phyloP scores from a whole-genome alignment of 352 stramenopile genomes.

The Phytophthora nicotianae region DNA sequence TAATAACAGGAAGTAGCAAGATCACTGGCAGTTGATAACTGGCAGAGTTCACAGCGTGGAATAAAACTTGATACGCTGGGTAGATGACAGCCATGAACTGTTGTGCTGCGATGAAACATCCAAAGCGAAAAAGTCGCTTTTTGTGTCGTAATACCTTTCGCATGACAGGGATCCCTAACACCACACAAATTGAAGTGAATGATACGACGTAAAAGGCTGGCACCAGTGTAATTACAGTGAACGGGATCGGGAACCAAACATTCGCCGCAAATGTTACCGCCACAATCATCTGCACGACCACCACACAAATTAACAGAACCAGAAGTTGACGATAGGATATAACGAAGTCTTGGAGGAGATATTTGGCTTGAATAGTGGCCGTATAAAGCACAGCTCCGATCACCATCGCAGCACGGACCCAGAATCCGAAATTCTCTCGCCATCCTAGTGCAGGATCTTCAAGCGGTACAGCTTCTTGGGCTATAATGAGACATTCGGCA shows the following conservation, averaged over 20 bases:
- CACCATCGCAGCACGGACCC: conserved; percentile 28
- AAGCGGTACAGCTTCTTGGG: conserved; percentile 35
- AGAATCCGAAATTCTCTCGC: conserved; percentile 32
- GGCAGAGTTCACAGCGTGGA: conserved; percentile 8
- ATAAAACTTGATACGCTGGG: conserved; percentile 22
- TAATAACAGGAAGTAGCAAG: conserved; percentile 30
- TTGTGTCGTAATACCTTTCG: conserved; percentile 9
- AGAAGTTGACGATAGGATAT: conserved; percentile 14
- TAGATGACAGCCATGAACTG: conserved; percentile 27
- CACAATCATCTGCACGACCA: conserved; percentile 10
- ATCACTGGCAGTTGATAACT: conserved; percentile 27
- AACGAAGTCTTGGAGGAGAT: conserved; percentile 17
- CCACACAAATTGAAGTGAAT: background rate
- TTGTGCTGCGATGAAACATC: conserved; percentile 14
- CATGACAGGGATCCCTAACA: conserved; percentile 8
- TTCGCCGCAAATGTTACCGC: conserved; percentile 18
- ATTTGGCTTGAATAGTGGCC: conserved; percentile 19
- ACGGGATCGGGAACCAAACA: conserved; percentile 33
- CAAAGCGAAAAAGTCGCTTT: conserved; percentile 9
- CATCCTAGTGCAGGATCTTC: conserved; percentile 26
- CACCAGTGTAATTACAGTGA: conserved; percentile 26
- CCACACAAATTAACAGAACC: background rate
- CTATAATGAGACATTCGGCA: conserved; percentile 18
- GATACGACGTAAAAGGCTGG: conserved; percentile 18
- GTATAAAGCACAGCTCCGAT: conserved; percentile 17